A percentile compares a stretch with the other conserved stretches of the same genome.
phyloP scores from a whole-genome alignment of 306 rosid species.

The Alnus glutinosa region DNA sequence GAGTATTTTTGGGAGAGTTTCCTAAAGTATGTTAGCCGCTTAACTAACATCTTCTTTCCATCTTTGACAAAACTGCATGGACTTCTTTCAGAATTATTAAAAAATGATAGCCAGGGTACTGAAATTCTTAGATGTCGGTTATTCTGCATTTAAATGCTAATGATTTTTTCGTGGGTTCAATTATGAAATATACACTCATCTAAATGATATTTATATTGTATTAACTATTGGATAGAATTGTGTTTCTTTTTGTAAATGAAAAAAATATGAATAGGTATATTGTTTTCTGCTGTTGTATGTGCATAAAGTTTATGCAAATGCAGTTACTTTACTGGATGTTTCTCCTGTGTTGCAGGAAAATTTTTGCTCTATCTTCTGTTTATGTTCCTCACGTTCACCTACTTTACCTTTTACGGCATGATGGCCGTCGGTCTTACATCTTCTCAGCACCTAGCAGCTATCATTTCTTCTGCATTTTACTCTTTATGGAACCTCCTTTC shows the following conservation, averaged over 20 bases:
- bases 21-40: too few relatives aligned
- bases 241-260: constrained; percentile 6
- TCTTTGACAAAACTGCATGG: too few relatives aligned
- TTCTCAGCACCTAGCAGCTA: constrained; percentile 76
- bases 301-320: background rate
- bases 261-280: background rate
- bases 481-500: constrained; percentile 96
- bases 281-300: constrained; percentile 1
- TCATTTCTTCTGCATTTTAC: constrained; percentile 90
- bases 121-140: background rate
- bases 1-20: too few relatives aligned
- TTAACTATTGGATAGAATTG: background rate
- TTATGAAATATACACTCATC: background rate
- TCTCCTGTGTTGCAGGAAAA: constrained; percentile 55
- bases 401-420: constrained; percentile 95
- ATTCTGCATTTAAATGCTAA: background rate
- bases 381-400: constrained; percentile 94
- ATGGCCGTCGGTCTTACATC: constrained; percentile 91
- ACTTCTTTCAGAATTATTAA: too few relatives aligned
- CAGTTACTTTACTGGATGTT: background rate
- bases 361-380: constrained; percentile 71
- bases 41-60: too few relatives aligned
- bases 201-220: too few relatives aligned
- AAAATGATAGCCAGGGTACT: too few relatives aligned
- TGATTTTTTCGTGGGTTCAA: background rate